These are phyloP conservation scores for Blastobotrys ciferrii DNA, from an alignment of 1,139 yeast species.

Conservation along the genomic window DNA sequence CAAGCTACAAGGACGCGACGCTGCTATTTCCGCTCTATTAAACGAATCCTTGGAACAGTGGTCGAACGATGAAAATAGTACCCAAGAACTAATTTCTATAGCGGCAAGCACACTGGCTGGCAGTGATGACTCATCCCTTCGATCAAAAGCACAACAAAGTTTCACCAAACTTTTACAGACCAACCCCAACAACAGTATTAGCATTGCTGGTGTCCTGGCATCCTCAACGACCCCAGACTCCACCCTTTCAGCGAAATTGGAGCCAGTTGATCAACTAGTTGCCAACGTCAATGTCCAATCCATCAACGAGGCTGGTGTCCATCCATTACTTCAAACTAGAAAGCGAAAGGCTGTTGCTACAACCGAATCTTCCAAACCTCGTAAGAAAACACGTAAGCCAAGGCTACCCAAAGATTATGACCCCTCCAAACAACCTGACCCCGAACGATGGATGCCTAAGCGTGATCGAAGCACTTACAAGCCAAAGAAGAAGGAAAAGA, in stretches of 20 bases:
- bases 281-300: constrained; percentile 42
- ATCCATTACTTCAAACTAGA: constrained; percentile 35
- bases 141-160: constrained; percentile 15
- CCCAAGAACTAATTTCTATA: constrained; percentile 36
- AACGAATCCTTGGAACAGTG: constrained; percentile 27
- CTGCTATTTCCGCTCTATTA: constrained; percentile 24
- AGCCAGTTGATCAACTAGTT: constrained; percentile 37
- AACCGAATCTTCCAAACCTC: constrained; percentile 8
- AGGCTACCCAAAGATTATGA: constrained; percentile 45
- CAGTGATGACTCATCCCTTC: constrained; percentile 14
- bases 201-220: constrained; percentile 27
- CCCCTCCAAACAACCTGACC: constrained; percentile 45
- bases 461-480: constrained; percentile 81
- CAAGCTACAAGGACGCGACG: constrained; percentile 38
- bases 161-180: constrained; percentile 16
- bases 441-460: constrained; percentile 89
- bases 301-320: constrained; percentile 42
- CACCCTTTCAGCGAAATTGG: constrained; percentile 20
- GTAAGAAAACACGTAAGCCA: constrained; percentile 40
- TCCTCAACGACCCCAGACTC: constrained; percentile 20
- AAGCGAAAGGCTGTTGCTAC: constrained; percentile 22
- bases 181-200: constrained; percentile 11
- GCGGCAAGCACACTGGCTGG: constrained; percentile 21
- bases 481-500: constrained; percentile 57
- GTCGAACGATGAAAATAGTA: constrained; percentile 24